Percentiles rank a stretch among this genome's conserved stretches.
phyloP scores from a whole-genome alignment of 2,329 filamentous ascomycete genomes.

The Phialophora macrospora region DNA sequence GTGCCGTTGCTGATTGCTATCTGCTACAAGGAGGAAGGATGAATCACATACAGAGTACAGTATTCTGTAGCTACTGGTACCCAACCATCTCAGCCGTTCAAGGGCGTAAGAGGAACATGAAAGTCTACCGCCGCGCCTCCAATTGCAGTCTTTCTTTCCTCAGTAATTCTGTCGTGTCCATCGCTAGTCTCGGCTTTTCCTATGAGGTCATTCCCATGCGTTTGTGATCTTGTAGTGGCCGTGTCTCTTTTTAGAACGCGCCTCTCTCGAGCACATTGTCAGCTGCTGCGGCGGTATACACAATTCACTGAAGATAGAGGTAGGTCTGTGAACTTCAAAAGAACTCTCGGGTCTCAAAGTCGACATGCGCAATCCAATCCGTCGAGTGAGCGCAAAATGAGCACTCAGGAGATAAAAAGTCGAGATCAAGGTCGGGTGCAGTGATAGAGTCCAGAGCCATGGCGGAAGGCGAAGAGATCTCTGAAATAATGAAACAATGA shows the following conservation, averaged over 20 bases:
- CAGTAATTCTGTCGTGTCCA: not conserved
- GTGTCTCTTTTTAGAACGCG: not conserved
- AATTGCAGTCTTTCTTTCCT: not conserved
- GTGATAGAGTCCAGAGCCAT: not conserved
- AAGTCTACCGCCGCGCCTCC: no score
- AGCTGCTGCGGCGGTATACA: not conserved
- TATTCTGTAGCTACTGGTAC: no score
- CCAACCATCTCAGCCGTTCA: no score
- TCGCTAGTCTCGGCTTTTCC: not conserved
- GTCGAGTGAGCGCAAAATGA: not conserved
- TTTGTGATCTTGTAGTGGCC: not conserved
- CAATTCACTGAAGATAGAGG: not conserved
- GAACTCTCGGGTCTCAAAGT: not conserved
- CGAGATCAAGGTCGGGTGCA: not conserved
- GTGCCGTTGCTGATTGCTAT: no score
- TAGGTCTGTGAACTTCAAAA: not conserved
- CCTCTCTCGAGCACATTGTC: not conserved
- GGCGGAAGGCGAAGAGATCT: not conserved
- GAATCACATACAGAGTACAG: no score
- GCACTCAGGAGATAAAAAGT: not conserved
- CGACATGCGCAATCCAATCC: not conserved
- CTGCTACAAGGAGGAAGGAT: no score
- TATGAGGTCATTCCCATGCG: not conserved
- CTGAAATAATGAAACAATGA: no score
- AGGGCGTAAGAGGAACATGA: no score